Conservation (phyloP, 2,329 filamentous ascomycete species). For the Penicillium sp. region DNA sequence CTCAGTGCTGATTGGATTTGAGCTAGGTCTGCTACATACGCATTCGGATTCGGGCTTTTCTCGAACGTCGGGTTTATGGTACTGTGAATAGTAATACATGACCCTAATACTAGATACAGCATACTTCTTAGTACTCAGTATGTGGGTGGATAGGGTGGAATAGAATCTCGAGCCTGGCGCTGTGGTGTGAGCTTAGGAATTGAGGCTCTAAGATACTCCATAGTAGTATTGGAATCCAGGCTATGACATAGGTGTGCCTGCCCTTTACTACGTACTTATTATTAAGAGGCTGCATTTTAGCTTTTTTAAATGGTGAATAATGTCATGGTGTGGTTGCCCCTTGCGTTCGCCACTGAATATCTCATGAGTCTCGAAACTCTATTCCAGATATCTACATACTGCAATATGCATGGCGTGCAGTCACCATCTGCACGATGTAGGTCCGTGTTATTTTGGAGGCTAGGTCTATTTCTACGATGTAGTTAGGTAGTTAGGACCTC, state of each 20-base stretch:
- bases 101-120: neutral
- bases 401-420: constrained; percentile 20
- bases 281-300: neutral
- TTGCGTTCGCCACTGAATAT: constrained; percentile 12
- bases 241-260: neutral
- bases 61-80: neutral
- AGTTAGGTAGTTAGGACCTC: neutral
- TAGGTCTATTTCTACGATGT: neutral
- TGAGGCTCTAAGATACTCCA: neutral
- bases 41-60: neutral
- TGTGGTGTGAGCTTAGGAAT: neutral
- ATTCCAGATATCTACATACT: constrained; percentile 8
- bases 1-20: constrained; percentile 9
- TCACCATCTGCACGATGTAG: neutral
- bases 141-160: neutral
- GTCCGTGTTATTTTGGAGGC: neutral
- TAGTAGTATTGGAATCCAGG: neutral
- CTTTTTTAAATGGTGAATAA: neutral
- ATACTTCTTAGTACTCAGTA: neutral
- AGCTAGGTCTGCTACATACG: constrained; percentile 6
- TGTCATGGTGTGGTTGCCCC: constrained; percentile 2
- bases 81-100: neutral
- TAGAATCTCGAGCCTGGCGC: neutral
- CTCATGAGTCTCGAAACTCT: neutral
- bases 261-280: neutral